Percentiles rank a stretch among this genome's conserved stretches.
Evolutionary conservation across 495 filamentous ascomycete species (phyloP).

Genomic region (Penicillium bialowiezense): DNA sequence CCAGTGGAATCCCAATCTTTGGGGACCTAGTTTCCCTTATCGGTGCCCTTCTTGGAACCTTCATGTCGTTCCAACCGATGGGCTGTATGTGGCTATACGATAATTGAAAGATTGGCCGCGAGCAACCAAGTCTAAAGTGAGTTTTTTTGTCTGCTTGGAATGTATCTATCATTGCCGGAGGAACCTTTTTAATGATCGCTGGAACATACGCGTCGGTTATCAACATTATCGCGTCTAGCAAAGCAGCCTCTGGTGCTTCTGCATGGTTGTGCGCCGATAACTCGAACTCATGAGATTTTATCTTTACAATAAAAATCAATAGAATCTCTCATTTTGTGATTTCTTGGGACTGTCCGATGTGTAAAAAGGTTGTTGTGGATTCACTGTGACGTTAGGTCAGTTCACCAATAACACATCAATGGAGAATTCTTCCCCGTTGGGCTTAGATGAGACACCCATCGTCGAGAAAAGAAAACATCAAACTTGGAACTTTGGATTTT

Average conservation of each 20-base stretch:
- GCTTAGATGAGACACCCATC: too few species aligned
- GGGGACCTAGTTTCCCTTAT: conserved; percentile 50
- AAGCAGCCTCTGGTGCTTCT: background rate
- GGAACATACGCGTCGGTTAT: conserved; percentile 52
- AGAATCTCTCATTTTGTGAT: too few species aligned
- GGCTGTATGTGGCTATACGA: conserved; percentile 41
- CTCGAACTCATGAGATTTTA: conserved; percentile 4
- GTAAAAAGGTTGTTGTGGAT: too few species aligned
- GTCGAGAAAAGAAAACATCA: too few species aligned
- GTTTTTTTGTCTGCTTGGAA: background rate
- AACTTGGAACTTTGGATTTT: too few species aligned
- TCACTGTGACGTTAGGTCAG: too few species aligned
- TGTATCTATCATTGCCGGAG: conserved; percentile 12
- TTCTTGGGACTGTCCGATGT: too few species aligned
- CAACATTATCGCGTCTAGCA: conserved; percentile 33
- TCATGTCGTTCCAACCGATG: conserved; percentile 25
- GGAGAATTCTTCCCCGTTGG: too few species aligned
- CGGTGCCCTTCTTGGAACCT: conserved; percentile 50
- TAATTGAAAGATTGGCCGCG: conserved; percentile 19
- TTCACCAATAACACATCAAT: too few species aligned
- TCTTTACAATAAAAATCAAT: too few species aligned
- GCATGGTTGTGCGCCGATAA: conserved; percentile 20
- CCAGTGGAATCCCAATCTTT: conserved; percentile 36
- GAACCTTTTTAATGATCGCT: conserved; percentile 48
- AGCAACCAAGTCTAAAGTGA: background rate